Evolutionary conservation across 768 basidiomycete species (phyloP).

Genomic region (Boletus subcaerulescens): DNA sequence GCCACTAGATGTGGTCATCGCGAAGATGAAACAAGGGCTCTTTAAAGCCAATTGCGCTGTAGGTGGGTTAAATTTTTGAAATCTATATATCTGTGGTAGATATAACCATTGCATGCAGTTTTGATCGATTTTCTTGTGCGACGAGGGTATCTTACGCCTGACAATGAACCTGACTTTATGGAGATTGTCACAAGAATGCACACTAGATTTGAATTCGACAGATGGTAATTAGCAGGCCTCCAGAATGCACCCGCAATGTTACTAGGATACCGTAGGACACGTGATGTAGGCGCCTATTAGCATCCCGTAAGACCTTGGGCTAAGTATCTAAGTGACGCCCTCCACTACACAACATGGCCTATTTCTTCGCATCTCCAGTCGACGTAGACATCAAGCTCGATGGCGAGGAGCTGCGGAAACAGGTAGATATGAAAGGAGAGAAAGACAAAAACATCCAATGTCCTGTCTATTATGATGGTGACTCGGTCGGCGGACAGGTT

Average conservation of each 20-base stretch:
- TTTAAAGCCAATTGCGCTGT: constrained; percentile 95
- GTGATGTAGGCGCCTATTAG: too few species aligned
- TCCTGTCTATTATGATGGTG: constrained; percentile 96
- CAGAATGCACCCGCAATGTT: too few species aligned
- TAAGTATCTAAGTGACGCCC: too few species aligned
- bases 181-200: constrained; percentile 78
- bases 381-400: constrained; percentile 89
- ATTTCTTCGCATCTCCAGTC: constrained; percentile 89
- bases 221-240: constrained; percentile 36
- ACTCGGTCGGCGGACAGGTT: constrained; percentile 87
- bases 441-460: constrained; percentile 83
- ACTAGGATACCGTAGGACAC: too few species aligned
- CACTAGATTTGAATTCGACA: constrained; percentile 61
- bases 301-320: too few species aligned
- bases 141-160: constrained; percentile 80
- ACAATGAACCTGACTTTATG: constrained; percentile 80
- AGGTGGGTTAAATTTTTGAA: constrained; percentile 43
- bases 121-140: constrained; percentile 88
- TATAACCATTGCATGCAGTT: constrained; percentile 44
- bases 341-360: constrained; percentile 45
- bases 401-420: constrained; percentile 83
- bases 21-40: constrained; percentile 60
- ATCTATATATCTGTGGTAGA: neutral
- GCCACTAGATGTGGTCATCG: constrained; percentile 56
- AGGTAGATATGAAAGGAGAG: constrained; percentile 85